A percentile compares a stretch with the other conserved stretches of the same genome.
Conservation (phyloP, 2,329 filamentous ascomycete species). For the Xylaria sp. region DNA sequence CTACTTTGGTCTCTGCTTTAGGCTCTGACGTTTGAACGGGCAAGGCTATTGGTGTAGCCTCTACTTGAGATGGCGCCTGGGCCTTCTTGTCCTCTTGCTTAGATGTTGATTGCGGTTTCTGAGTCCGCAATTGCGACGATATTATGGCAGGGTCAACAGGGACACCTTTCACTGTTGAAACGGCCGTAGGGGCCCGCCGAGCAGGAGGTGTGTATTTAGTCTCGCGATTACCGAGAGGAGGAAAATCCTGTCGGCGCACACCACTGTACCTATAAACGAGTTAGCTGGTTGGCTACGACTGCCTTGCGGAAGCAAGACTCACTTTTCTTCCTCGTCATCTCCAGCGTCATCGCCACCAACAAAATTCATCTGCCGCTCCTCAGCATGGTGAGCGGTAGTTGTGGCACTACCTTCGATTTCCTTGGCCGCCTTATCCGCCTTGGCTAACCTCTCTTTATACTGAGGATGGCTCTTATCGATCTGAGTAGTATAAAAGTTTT, state of each 20-base stretch:
- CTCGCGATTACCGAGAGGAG: slow-evolving; percentile 58
- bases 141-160: slow-evolving; percentile 90
- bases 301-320: slow-evolving; percentile 41
- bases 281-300: slow-evolving; percentile 11
- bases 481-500: slow-evolving; percentile 90
- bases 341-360: slow-evolving; percentile 68
- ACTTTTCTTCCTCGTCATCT: slow-evolving; percentile 93
- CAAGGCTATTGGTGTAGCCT: slow-evolving; percentile 26
- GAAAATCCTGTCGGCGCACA: slow-evolving; percentile 78
- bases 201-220: slow-evolving; percentile 91
- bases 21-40: slow-evolving; percentile 42
- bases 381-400: slow-evolving; percentile 82
- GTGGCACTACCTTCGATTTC: slow-evolving; percentile 83
- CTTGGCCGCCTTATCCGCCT: slow-evolving; percentile 81
- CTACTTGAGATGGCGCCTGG: slow-evolving; percentile 33
- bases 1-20: slow-evolving; percentile 44
- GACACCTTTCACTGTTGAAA: slow-evolving; percentile 75
- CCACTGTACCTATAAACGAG: slow-evolving; percentile 75
- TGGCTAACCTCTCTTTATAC: slow-evolving; percentile 77
- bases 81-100: slow-evolving; percentile 47
- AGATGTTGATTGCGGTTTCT: slow-evolving; percentile 47
- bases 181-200: slow-evolving; percentile 76
- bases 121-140: slow-evolving; percentile 73
- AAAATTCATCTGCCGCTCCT: slow-evolving; percentile 80
- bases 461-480: slow-evolving; percentile 85